Conservation (phyloP, 768 basidiomycete species). For the Botryobasidium botryosum region DNA sequence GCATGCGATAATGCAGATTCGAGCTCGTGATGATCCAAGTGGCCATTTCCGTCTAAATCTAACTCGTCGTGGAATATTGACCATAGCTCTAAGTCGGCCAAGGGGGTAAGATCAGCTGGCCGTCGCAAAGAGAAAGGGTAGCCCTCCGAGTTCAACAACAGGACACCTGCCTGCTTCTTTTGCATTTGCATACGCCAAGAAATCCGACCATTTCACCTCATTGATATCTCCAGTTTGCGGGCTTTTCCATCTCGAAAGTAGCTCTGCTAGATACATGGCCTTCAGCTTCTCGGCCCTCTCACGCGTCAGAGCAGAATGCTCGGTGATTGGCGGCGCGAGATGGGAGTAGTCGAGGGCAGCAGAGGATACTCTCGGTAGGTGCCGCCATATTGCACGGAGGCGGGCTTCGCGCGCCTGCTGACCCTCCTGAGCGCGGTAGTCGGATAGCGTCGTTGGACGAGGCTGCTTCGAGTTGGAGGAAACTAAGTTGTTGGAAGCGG, state of each 20-base stretch:
- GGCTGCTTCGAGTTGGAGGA: too few species aligned
- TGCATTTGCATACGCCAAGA: conserved; percentile 54
- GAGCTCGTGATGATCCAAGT: conserved; percentile 50
- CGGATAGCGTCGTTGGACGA: conserved; percentile 39
- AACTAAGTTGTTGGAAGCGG: too few species aligned
- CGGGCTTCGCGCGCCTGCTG: conserved; percentile 40
- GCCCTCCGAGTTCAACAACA: not conserved
- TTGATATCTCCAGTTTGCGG: conserved; percentile 26
- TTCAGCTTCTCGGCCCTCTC: conserved; percentile 46
- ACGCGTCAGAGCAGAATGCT: conserved; percentile 23
- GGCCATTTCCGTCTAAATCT: conserved; percentile 78
- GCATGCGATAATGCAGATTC: conserved; percentile 47
- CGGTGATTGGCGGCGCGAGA: conserved; percentile 7
- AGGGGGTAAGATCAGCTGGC: not conserved
- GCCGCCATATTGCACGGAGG: conserved; percentile 45
- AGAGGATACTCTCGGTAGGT: conserved; percentile 25
- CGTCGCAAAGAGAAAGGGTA: not conserved
- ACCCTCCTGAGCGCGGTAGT: conserved; percentile 51
- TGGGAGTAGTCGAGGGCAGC: conserved; percentile 13
- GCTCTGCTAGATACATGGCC: conserved; percentile 61
- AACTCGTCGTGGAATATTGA: conserved; percentile 78
- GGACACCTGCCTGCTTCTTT: conserved; percentile 62
- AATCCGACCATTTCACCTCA: conserved; percentile 44
- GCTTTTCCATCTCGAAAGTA: conserved; percentile 19
- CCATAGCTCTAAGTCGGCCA: conserved; percentile 55